Evolutionary conservation across 2,329 filamentous ascomycete species (phyloP).

Genomic region (Pyrenophora teres): DNA sequence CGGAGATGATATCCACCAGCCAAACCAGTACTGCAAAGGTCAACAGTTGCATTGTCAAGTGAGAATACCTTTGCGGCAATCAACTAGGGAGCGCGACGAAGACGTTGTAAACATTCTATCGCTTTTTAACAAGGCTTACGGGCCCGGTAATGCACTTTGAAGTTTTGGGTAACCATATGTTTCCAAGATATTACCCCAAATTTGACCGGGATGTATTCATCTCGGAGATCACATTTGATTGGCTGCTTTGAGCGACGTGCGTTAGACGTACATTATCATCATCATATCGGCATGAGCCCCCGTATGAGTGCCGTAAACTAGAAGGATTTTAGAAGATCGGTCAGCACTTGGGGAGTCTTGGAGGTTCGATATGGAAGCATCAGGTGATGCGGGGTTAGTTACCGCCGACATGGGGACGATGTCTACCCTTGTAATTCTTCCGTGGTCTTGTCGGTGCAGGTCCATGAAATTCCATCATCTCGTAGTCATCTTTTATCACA

Average conservation of each 20-base stretch:
- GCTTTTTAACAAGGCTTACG: neutral
- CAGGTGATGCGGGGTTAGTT: no score
- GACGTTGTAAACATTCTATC: neutral
- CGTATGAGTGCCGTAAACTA: no score
- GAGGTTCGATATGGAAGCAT: no score
- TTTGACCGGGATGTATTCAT: slow-evolving; percentile 1
- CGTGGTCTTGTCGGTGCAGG: no score
- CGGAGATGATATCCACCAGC: neutral
- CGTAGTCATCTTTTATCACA: no score
- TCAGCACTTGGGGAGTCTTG: no score
- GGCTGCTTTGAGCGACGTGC: neutral
- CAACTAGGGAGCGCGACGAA: neutral
- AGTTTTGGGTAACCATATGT: neutral
- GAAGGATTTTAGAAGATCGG: no score
- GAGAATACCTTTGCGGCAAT: neutral
- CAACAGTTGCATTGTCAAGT: neutral
- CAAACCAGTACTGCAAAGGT: neutral
- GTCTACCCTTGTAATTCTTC: no score
- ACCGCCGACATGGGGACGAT: no score
- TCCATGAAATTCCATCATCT: no score
- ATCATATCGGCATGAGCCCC: no score
- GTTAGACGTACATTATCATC: neutral
- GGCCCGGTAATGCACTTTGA: neutral
- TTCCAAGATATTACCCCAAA: neutral
- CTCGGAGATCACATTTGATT: neutral